Base-by-base conservation (phyloP, 2,329 filamentous ascomycete genomes). In the Pseudopyrenochaeta lycopersici region DNA sequence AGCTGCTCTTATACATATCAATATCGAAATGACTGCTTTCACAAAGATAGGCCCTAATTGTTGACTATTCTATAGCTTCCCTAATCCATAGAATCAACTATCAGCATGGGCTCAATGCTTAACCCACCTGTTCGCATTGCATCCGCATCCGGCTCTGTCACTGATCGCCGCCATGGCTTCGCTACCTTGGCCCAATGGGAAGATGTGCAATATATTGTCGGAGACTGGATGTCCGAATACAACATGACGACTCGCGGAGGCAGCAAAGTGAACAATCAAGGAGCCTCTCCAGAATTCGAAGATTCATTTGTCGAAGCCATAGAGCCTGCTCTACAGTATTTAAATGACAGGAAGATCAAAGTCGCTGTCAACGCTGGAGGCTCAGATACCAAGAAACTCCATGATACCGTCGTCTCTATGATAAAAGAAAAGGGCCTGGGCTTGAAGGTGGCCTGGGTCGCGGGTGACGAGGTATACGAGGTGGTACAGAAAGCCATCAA, bases 391-490 rank as follows among this genome's bases (percentile, higher is more conserved):
- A 45, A 63, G 33, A 56, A 57, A 4, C 55, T 66, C 1, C 54
- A 52, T n/a, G 38, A 61, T 14, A 54, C 54, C 10, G 61, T 66
- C 1, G 59, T 55, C 40, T 55, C 53, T 45, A 39, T 66, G 43
- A 49, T 64, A 10, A 41, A 27, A 11, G 63, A 63, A 33, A 59
- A 66, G 27, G 57, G 57, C 20, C 56, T 66, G 12, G 56, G 61
- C 7, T 54, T 82, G 6, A 73, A 71, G 29, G 73, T 82, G n/a
- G 78, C 75, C 0, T 80, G 76, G 35, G 71, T 81, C 2, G 66
- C 68, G 4, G 80, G 80, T 0, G 79, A 82, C 49, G 74, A 82
- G 56, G 57, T 82, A 2, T 69, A 76, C 7, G 62, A 65, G 55
- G 62, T 60, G 3, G 54, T 49, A 2, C 39, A 64, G 10, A 58